These are phyloP conservation scores for Actinomucor elegans DNA, from an alignment of 371 early-diverging fungal genomes.

Conservation along the genomic window DNA sequence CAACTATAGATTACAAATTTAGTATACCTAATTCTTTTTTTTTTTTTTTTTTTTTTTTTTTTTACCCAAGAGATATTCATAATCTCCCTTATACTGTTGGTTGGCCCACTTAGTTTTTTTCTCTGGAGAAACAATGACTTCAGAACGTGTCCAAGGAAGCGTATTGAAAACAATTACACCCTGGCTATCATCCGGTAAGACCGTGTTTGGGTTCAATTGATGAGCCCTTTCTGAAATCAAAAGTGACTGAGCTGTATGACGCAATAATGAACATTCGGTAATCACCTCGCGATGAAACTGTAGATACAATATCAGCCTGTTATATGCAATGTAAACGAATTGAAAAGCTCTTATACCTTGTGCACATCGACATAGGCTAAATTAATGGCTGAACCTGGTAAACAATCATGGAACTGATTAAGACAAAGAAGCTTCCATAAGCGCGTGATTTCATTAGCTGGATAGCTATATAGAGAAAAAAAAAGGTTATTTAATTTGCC, in stretches of 20 bases:
- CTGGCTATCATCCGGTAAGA: conserved; percentile 4
- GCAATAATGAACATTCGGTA: conserved; percentile 27
- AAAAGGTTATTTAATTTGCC: conserved; percentile 3
- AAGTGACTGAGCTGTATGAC: conserved; percentile 35
- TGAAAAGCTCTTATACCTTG: conserved; percentile 55
- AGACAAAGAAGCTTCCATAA: conserved; percentile 92
- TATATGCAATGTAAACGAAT: too few species aligned
- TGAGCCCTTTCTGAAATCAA: conserved; percentile 8
- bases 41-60: not conserved
- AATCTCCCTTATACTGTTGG: conserved; percentile 46
- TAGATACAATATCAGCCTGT: not conserved
- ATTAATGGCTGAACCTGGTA: conserved; percentile 92
- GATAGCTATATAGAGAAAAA: conserved; percentile 52
- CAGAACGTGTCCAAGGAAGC: conserved; percentile 74
- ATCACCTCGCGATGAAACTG: conserved; percentile 48
- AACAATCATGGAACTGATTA: conserved; percentile 96
- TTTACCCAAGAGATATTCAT: conserved; percentile 51
- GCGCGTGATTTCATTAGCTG: conserved; percentile 67
- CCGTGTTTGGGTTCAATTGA: not conserved
- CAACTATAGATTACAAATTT: conserved; percentile 13
- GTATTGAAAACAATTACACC: conserved; percentile 77
- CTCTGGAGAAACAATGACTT: conserved; percentile 66
- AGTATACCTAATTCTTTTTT: not conserved
- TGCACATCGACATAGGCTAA: conserved; percentile 86
- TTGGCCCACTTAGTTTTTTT: conserved; percentile 25